Evolutionary conservation across 805 yeast species (phyloP).

Genomic region (Pichia cabralensis): DNA sequence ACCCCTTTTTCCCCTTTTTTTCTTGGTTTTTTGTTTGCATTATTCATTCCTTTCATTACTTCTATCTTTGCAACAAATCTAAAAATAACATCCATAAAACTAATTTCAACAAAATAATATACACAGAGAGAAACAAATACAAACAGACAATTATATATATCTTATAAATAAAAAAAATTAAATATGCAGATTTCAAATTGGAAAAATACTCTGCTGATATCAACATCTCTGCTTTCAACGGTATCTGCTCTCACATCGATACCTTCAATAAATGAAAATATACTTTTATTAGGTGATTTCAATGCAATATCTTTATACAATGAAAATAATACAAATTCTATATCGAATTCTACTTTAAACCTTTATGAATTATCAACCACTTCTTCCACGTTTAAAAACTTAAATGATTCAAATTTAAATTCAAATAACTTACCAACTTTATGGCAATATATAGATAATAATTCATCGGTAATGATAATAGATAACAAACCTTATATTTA

Average conservation of each 20-base stretch:
- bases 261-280: slow-evolving; percentile 14
- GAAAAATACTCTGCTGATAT: too few species aligned
- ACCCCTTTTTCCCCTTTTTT: too few species aligned
- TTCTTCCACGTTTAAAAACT: too few species aligned
- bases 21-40: too few species aligned
- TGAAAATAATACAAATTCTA: slow-evolving; percentile 5
- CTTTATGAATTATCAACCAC: slow-evolving; percentile 15
- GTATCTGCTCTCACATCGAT: neutral
- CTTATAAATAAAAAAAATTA: too few species aligned
- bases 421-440: slow-evolving; percentile 4
- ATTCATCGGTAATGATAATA: slow-evolving; percentile 10
- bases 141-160: too few species aligned
- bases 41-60: too few species aligned
- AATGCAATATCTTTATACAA: slow-evolving; percentile 14
- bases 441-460: slow-evolving; percentile 6
- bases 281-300: slow-evolving; percentile 21
- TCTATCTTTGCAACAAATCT: too few species aligned
- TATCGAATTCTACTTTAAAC: slow-evolving; percentile 4
- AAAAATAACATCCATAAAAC: too few species aligned
- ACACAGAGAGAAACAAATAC: too few species aligned
- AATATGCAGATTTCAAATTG: too few species aligned
- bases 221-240: neutral
- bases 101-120: too few species aligned
- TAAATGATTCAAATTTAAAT: slow-evolving; percentile 9
- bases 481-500: slow-evolving; percentile 20